Evolutionary conservation across 352 stramenopile genomes (phyloP).

Genomic region (Aphanomyces invadans): DNA sequence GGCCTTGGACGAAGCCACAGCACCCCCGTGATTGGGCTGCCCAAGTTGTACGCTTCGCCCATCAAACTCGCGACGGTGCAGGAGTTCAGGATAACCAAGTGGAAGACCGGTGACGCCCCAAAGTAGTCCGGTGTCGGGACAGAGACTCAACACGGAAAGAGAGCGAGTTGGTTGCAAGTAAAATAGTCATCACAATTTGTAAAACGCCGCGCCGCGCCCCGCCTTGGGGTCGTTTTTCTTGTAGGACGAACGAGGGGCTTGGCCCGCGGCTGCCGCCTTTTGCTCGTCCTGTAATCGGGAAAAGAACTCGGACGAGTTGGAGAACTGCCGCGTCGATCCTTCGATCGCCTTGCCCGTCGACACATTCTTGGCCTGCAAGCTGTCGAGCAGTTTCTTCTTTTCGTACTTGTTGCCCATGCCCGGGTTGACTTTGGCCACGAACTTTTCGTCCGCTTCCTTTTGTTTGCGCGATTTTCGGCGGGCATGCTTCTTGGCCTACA

Average conservation of each 20-base stretch:
- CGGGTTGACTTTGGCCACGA: constrained; percentile 92
- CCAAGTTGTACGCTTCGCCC: constrained; percentile 6
- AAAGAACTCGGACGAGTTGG: constrained; percentile 86
- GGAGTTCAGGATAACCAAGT: constrained; percentile 22
- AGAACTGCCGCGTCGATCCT: constrained; percentile 74
- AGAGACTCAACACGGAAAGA: no score
- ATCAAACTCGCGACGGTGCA: constrained; percentile 7
- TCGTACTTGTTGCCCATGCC: constrained; percentile 94
- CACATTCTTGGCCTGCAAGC: constrained; percentile 72
- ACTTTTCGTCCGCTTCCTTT: constrained; percentile 84
- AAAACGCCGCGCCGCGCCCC: constrained; percentile 4
- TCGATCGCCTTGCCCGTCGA: constrained; percentile 78
- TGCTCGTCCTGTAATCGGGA: constrained; percentile 26
- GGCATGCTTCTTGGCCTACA: constrained; percentile 81
- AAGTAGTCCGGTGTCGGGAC: no score
- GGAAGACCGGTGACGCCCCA: constrained; percentile 12
- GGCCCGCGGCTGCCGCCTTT: background rate
- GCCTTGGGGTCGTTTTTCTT: background rate
- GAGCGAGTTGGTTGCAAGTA: background rate
- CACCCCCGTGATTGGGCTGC: constrained; percentile 6
- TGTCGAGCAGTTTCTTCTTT: constrained; percentile 88
- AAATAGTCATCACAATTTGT: constrained; percentile 17
- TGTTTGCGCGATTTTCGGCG: constrained; percentile 87
- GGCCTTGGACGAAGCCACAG: background rate
- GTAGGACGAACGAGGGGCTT: background rate